Evolutionary conservation across 345 rosid species (phyloP), one percentile per base, ranked within the genome.

Genomic region (Nephelium lappaceum): DNA sequence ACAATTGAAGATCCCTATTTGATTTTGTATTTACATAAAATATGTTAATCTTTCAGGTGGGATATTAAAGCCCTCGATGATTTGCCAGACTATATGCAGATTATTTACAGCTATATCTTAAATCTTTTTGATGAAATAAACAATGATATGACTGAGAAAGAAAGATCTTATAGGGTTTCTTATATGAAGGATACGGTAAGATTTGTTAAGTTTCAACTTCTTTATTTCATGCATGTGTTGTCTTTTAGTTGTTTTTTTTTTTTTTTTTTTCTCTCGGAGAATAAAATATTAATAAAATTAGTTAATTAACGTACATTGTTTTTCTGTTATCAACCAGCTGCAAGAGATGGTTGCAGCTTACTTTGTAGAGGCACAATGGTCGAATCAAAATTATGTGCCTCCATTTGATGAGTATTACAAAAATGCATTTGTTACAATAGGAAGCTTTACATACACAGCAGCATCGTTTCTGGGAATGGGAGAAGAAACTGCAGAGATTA

Each of bases 31-130:
- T 23, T 62, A 63, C 31, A 0, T 23, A 12, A 27, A 63, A 23
- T 23, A 45, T 45, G 9, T 23, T 63, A n/a, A 24, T 23, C 18
- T 63, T 68, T 43, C 19, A 74, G 69, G 78, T 74, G 78, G 78
- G 70, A 73, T 6, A 58, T 6, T 5, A 41, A 10, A 41, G 69
- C 78, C 5, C 5, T 43, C 45, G 45, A 41, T 63, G 41, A 74
- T 25, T 47, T 74, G 31, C 78, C 75, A 27, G 47, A 72, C 14
- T 53, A 72, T 11, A 72, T 72, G 75, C 19, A 57, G 58, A 6
- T 72, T 41, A 45, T 74, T 21, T 43, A n/a, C 16, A 23, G 19
- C 5, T 1, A 6, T 62, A 18, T 74, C 49, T 65, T 74, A 3
- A 10, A 74, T 24, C 1, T 19, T 24, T 72, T 10, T 16, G 43